These are phyloP conservation scores for Lepiota brunneoincarnata DNA, from an alignment of 768 basidiomycete species.

Conservation along the genomic window DNA sequence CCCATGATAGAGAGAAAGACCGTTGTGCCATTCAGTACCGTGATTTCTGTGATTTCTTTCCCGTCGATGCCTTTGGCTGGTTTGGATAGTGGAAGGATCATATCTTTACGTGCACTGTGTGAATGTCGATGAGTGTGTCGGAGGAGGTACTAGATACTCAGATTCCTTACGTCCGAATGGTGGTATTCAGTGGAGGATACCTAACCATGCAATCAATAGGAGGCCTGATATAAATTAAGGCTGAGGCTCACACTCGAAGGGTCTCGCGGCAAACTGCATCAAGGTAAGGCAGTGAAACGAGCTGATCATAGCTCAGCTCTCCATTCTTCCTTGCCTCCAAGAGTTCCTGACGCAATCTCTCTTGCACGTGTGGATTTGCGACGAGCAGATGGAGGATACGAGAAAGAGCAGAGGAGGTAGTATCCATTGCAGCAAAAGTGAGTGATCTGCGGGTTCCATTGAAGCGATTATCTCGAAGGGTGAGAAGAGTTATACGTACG, in stretches of 20 bases:
- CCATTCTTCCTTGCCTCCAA: conserved; percentile 19
- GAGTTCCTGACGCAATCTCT: conserved; percentile 36
- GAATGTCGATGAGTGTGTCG: background rate
- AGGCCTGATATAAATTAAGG: background rate
- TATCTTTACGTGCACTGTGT: conserved; percentile 26
- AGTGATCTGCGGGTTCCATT: conserved; percentile 16
- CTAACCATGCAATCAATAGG: conserved; percentile 7
- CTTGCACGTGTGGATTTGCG: conserved; percentile 24
- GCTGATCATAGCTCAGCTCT: conserved; percentile 33
- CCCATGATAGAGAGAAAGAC: conserved; percentile 33
- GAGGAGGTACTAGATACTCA: background rate
- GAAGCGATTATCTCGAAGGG: too few species aligned
- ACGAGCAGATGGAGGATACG: conserved; percentile 35
- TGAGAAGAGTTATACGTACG: too few species aligned
- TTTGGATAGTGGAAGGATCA: conserved; percentile 37
- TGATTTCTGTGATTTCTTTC: conserved; percentile 28
- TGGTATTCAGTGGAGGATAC: conserved; percentile 20
- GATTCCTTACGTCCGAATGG: conserved; percentile 12
- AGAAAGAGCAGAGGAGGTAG: conserved; percentile 38
- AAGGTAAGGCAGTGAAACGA: conserved; percentile 33
- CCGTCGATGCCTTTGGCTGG: conserved; percentile 39
- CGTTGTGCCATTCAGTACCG: conserved; percentile 35
- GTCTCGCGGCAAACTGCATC: conserved; percentile 41
- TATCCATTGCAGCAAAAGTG: conserved; percentile 41
- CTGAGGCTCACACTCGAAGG: conserved; percentile 29